These are phyloP conservation scores for Colletotrichum cordylinicola DNA, from an alignment of 2,329 filamentous ascomycete species.

Conservation along the genomic window DNA sequence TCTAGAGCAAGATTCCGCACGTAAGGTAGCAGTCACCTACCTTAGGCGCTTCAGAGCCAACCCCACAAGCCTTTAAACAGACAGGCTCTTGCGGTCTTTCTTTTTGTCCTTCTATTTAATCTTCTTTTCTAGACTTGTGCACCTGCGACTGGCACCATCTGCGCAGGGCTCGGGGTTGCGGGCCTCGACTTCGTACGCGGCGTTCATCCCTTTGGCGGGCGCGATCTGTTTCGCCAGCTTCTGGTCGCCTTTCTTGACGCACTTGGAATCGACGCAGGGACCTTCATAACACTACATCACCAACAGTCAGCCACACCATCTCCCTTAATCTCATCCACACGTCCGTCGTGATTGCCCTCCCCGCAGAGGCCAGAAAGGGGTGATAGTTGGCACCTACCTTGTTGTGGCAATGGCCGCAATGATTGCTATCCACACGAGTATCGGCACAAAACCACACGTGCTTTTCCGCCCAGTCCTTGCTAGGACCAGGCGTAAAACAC, in stretches of 20 bases:
- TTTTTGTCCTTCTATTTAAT: too few relatives aligned
- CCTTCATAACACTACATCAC: background rate
- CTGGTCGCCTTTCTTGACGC: background rate
- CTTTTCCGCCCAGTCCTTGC: too few relatives aligned
- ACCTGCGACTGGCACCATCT: rapidly evolving
- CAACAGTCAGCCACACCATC: background rate
- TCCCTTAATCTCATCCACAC: background rate
- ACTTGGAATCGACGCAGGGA: background rate
- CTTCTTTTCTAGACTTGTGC: background rate
- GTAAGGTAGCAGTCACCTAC: too few relatives aligned
- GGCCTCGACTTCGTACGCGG: background rate
- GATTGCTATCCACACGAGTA: background rate
- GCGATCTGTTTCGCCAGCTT: background rate
- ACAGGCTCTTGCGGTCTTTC: background rate
- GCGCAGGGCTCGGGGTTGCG: rapidly evolving
- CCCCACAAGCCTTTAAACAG: background rate
- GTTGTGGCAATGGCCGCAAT: background rate
- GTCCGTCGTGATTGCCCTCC: background rate
- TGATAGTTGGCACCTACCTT: background rate
- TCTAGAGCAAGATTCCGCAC: background rate
- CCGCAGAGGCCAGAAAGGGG: background rate
- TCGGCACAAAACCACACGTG: too few relatives aligned
- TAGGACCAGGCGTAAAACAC: too few relatives aligned
- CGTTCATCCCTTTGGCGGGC: background rate
- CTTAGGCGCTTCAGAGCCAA: background rate